phyloP scores from a whole-genome alignment of 192 early-diverging fungal species.

The Coemansia furcata region DNA sequence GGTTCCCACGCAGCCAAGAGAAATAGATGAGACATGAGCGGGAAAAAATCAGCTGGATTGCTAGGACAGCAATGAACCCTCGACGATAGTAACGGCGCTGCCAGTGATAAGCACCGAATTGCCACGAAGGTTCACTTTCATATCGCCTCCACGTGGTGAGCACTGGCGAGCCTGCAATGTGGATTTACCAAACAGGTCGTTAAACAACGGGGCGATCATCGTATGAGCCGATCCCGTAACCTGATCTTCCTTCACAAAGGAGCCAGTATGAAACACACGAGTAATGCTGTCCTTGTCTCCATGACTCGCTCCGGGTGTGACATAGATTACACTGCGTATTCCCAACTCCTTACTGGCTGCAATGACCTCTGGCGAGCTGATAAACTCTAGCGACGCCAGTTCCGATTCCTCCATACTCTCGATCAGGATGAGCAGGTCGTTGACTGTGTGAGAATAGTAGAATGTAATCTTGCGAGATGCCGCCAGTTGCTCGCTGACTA shows the following conservation, averaged over 20 bases:
- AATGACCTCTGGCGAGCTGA: background rate
- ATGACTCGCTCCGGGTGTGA: background rate
- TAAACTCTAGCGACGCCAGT: background rate
- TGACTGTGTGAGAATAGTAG: constrained; percentile 5
- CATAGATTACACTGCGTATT: constrained; percentile 6
- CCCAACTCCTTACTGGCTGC: constrained; percentile 7
- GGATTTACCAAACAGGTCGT: constrained; percentile 4
- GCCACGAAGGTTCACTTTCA: constrained; percentile 4
- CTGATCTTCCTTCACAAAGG: constrained; percentile 27
- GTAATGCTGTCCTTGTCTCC: constrained; percentile 14
- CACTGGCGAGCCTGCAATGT: constrained; percentile 24
- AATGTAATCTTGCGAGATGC: background rate
- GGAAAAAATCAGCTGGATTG: background rate
- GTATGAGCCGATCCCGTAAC: constrained; percentile 37
- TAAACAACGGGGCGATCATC: constrained; percentile 17
- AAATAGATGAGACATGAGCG: background rate
- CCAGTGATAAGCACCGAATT: constrained; percentile 12
- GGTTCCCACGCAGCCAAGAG: background rate
- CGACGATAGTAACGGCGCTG: constrained; percentile 16
- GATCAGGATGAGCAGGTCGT: constrained; percentile 6
- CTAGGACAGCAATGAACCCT: constrained; percentile 4
- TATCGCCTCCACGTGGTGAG: constrained; percentile 17
- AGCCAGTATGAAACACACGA: constrained; percentile 29
- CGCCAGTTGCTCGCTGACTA: background rate
- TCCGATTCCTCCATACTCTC: background rate